Evolutionary conservation across 441 rosid species (phyloP).

Genomic region (Lagerstroemia fauriei): DNA sequence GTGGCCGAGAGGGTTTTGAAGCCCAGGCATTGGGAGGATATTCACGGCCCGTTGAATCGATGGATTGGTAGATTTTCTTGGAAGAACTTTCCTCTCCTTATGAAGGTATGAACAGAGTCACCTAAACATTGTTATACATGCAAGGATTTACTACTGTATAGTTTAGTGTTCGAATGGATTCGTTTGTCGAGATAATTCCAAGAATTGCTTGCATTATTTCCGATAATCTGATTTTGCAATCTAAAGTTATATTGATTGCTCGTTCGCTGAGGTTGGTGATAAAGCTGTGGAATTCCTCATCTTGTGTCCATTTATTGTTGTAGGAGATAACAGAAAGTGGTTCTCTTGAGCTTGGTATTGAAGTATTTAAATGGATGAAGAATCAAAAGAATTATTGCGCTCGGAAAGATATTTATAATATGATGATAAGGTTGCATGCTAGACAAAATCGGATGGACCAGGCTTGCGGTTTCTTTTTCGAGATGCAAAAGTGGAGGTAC

Average conservation of each 20-base stretch:
- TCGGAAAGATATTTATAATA: constrained; percentile 74
- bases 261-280: neutral
- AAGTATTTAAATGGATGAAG: constrained; percentile 80
- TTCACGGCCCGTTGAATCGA: constrained; percentile 59
- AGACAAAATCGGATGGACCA: constrained; percentile 71
- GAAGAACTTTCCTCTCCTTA: constrained; percentile 69
- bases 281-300: neutral
- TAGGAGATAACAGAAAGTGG: constrained; percentile 78
- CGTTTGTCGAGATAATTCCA: neutral
- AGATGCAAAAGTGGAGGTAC: constrained; percentile 94
- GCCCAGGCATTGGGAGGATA: constrained; percentile 55
- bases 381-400: constrained; percentile 77
- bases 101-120: constrained; percentile 42
- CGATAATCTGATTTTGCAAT: neutral
- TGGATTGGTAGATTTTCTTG: constrained; percentile 83
- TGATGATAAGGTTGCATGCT: constrained; percentile 82
- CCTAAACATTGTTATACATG: too few relatives aligned
- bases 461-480: constrained; percentile 92
- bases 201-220: neutral
- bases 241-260: neutral
- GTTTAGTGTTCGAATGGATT: neutral
- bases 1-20: constrained; percentile 54
- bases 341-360: constrained; percentile 58
- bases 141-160: too few relatives aligned
- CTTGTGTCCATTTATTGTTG: constrained; percentile 12